Evolutionary conservation across 2,329 filamentous ascomycete genomes (phyloP).

Genomic region (Clonostachys rhizophaga): DNA sequence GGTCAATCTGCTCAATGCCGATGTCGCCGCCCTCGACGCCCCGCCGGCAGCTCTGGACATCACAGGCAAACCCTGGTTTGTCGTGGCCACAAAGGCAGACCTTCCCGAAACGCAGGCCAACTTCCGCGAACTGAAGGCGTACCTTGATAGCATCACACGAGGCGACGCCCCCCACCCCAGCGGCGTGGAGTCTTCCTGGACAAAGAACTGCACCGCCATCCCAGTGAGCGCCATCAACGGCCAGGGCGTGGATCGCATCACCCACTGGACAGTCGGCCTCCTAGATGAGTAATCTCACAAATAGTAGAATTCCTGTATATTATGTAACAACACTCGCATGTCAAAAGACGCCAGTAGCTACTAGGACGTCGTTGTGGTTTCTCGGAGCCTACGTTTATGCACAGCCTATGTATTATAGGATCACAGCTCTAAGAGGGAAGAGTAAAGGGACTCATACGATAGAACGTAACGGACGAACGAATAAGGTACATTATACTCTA

Average conservation of each 20-base stretch:
- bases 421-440: slow-evolving; percentile 4
- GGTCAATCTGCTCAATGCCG: slow-evolving; percentile 8
- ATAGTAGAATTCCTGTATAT: slow-evolving; percentile 2
- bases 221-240: slow-evolving; percentile 88
- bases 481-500: too few species aligned
- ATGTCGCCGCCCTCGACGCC: slow-evolving; percentile 6
- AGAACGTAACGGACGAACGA: too few species aligned
- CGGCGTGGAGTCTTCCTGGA: slow-evolving; percentile 52
- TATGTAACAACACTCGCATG: background rate
- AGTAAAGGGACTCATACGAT: background rate
- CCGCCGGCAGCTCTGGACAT: slow-evolving; percentile 54
- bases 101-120: slow-evolving; percentile 73
- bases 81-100: slow-evolving; percentile 91
- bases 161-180: slow-evolving; percentile 70
- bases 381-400: background rate
- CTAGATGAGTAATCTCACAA: slow-evolving; percentile 35
- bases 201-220: slow-evolving; percentile 61
- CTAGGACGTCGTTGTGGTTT: background rate
- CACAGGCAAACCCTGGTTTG: slow-evolving; percentile 94
- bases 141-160: slow-evolving; percentile 62
- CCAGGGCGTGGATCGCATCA: slow-evolving; percentile 73
- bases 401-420: background rate
- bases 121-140: slow-evolving; percentile 64
- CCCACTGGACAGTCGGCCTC: slow-evolving; percentile 67
- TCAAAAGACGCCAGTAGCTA: background rate